Evolutionary conservation across 176 grass and related monocot species (phyloP).

Genomic region (Eragrostis curvula): DNA sequence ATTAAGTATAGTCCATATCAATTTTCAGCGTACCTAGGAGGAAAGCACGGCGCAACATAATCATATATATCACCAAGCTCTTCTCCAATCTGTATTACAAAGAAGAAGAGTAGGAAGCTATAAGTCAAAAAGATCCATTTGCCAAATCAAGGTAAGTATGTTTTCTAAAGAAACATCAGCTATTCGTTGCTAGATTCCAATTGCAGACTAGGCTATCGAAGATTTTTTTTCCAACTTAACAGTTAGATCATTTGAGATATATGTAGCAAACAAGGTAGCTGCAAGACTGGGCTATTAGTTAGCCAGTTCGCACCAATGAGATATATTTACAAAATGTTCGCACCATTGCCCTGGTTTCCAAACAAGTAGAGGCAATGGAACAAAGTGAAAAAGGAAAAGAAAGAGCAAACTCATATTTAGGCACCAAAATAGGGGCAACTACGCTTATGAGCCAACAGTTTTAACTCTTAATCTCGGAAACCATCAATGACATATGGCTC

Average conservation of each 20-base stretch:
- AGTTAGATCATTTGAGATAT: no score
- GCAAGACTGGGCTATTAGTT: no score
- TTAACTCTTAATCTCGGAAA: no score
- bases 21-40: slow-evolving; percentile 74
- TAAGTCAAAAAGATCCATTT: slow-evolving; percentile 20
- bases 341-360: background rate
- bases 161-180: slow-evolving; percentile 27
- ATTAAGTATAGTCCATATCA: slow-evolving; percentile 10
- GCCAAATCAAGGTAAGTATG: slow-evolving; percentile 20
- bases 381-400: background rate
- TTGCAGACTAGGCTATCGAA: no score
- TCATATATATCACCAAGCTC: slow-evolving; percentile 99
- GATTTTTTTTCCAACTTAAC: no score
- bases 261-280: no score
- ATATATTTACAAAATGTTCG: background rate
- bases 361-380: no score
- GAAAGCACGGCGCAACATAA: slow-evolving; percentile 99
- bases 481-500: background rate
- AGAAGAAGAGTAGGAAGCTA: slow-evolving; percentile 19
- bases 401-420: no score
- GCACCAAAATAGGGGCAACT: no score
- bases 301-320: no score
- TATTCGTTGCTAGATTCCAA: slow-evolving; percentile 20
- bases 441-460: no score
- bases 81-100: slow-evolving; percentile 81